These are phyloP conservation scores for Lepidium sativum DNA, from an alignment of 345 rosid genomes.

Conservation along the genomic window DNA sequence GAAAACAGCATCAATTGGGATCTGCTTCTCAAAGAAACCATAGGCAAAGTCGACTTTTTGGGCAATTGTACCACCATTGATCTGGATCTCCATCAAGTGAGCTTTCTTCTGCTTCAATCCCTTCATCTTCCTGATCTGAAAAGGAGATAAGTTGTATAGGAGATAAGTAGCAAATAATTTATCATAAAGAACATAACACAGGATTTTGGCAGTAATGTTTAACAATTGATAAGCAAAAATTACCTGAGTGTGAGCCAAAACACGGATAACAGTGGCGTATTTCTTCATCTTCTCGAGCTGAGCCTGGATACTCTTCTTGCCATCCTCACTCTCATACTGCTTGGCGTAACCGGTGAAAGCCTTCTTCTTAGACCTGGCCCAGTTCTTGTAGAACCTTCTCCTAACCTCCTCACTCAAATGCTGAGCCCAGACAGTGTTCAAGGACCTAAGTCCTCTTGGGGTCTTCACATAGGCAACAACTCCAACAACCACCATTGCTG, in stretches of 20 bases:
- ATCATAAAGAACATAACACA: not conserved
- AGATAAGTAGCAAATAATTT: not conserved
- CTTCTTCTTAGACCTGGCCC: slow-evolving; percentile 91
- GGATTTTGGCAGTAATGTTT: not conserved
- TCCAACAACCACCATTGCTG: slow-evolving; percentile 80
- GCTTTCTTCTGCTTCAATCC: slow-evolving; percentile 90
- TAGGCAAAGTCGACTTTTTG: slow-evolving; percentile 76
- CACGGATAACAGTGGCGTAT: slow-evolving; percentile 63
- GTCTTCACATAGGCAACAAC: slow-evolving; percentile 83
- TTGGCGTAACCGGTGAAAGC: slow-evolving; percentile 67
- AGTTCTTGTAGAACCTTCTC: slow-evolving; percentile 85
- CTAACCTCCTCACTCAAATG: slow-evolving; percentile 80
- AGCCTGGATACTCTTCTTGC: slow-evolving; percentile 48
- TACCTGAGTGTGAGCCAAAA: slow-evolving; percentile 82
- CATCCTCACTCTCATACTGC: slow-evolving; percentile 54
- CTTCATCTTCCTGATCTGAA: slow-evolving; percentile 77
- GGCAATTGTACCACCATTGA: slow-evolving; percentile 71
- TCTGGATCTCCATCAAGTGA: slow-evolving; percentile 81
- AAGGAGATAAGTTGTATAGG: too few species aligned
- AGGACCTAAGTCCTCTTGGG: slow-evolving; percentile 60
- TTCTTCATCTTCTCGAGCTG: slow-evolving; percentile 81
- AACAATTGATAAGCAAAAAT: not conserved
- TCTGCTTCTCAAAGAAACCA: slow-evolving; percentile 73
- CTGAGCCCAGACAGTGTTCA: slow-evolving; percentile 94
- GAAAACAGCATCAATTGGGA: slow-evolving; percentile 71